phyloP scores from a whole-genome alignment of 2,329 filamentous ascomycete species.

The Fusarium sp. region DNA sequence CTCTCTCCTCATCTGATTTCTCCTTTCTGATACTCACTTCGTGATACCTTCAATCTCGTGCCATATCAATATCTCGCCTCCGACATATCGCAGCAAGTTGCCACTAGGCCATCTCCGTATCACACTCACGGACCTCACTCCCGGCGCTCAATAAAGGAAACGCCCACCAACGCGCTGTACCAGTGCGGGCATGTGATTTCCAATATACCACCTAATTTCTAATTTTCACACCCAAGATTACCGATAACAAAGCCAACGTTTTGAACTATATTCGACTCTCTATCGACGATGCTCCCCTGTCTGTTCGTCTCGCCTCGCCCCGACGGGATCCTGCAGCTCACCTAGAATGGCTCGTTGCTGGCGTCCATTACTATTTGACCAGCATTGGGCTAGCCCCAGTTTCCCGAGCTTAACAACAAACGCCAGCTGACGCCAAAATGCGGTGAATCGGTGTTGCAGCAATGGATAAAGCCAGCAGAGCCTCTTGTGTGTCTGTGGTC shows the following conservation, averaged over 20 bases:
- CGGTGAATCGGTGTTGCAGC: constrained; percentile 41
- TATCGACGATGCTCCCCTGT: constrained; percentile 22
- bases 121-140: constrained; percentile 15
- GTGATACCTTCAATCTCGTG: background rate
- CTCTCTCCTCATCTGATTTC: background rate
- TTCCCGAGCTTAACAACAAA: constrained; percentile 35
- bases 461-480: constrained; percentile 29
- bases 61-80: background rate
- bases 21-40: background rate
- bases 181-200: background rate
- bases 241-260: background rate
- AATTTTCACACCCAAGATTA: background rate
- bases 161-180: background rate
- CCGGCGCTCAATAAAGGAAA: background rate
- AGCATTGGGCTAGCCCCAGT: constrained; percentile 33
- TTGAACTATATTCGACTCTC: background rate
- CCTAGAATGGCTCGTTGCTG: constrained; percentile 36
- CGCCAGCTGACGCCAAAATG: constrained; percentile 44
- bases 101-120: constrained; percentile 22
- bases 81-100: constrained; percentile 8
- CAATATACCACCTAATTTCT: background rate
- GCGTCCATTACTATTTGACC: constrained; percentile 31
- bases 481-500: constrained; percentile 25
- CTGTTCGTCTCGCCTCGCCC: constrained; percentile 32
- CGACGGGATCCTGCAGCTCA: constrained; percentile 40